Percentiles rank a stretch among this genome's conserved stretches.
phyloP scores from a whole-genome alignment of 176 grass and related monocot species.

The Areca catechu region DNA sequence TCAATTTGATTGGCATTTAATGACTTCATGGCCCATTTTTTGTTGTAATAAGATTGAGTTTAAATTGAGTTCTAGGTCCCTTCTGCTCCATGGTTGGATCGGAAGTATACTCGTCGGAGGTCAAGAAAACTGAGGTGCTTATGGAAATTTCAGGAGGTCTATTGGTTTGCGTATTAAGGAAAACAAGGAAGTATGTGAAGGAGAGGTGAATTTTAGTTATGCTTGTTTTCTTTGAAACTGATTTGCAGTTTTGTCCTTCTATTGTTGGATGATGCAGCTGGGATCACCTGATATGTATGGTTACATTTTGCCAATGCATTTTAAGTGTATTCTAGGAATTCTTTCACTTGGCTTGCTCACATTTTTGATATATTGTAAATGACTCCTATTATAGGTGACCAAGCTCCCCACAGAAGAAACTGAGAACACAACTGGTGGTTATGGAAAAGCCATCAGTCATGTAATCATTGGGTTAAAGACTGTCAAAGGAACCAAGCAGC shows the following conservation, averaged over 20 bases:
- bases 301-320: not conserved
- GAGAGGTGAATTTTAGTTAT: slow-evolving; percentile 48
- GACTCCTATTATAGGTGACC: slow-evolving; percentile 56
- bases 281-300: not conserved
- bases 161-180: slow-evolving; percentile 96
- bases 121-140: slow-evolving; percentile 95
- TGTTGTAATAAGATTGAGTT: not conserved
- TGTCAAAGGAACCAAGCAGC: slow-evolving; percentile 88
- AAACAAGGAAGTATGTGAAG: slow-evolving; percentile 95
- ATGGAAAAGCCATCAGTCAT: slow-evolving; percentile 78
- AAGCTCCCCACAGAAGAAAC: slow-evolving; percentile 89
- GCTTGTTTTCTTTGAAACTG: not conserved
- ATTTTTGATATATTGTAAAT: not conserved
- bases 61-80: slow-evolving; percentile 46
- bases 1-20: too few relatives aligned
- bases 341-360: not conserved
- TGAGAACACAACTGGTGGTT: slow-evolving; percentile 72
- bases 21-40: too few relatives aligned
- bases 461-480: slow-evolving; percentile 91
- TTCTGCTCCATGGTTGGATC: slow-evolving; percentile 99
- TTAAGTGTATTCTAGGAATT: not conserved
- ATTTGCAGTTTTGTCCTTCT: not conserved
- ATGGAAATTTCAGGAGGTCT: slow-evolving; percentile 91
- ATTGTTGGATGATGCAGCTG: not conserved
- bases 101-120: slow-evolving; percentile 93